Conservation (phyloP, 202 grass and related monocot genomes). For the Eragrostis tef region DNA sequence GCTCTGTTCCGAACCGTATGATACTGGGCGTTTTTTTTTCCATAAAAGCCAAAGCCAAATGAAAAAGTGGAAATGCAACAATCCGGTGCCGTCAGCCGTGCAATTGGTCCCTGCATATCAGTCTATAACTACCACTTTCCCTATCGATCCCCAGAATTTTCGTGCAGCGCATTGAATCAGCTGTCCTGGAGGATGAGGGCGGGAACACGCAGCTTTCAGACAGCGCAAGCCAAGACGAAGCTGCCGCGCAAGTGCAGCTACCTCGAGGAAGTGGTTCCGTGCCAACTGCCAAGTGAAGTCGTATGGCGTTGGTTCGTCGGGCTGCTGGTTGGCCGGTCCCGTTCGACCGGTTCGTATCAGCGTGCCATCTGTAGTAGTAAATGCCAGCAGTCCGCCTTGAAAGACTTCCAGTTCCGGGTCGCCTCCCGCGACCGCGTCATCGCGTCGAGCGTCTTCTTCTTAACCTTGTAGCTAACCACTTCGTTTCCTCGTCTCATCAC, state of each 20-base stretch:
- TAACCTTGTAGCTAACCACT: conserved; percentile 7
- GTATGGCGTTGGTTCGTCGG: conserved; percentile 3
- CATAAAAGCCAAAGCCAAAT: too few relatives aligned
- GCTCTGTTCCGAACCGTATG: neutral
- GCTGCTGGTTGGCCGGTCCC: neutral
- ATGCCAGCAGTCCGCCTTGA: neutral
- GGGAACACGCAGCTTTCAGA: conserved; percentile 22
- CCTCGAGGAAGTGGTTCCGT: neutral
- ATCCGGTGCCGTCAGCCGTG: neutral
- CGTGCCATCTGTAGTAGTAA: neutral
- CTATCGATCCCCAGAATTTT: conserved; percentile 29
- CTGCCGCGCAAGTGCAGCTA: conserved; percentile 29
- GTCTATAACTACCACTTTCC: neutral
- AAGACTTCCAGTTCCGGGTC: conserved; percentile 29
- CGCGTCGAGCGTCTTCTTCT: neutral
- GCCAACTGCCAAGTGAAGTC: neutral
- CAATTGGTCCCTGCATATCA: neutral
- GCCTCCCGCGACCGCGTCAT: conserved; percentile 43
- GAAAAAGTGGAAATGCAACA: neutral
- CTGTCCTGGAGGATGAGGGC: neutral
- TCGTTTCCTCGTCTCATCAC: neutral
- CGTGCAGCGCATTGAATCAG: neutral
- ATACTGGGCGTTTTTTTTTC: too few relatives aligned
- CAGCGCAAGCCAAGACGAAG: conserved; percentile 1
- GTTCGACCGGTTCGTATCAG: neutral